These are phyloP conservation scores for Luffa aegyptiaca DNA, from an alignment of 306 rosid species.

Conservation along the genomic window DNA sequence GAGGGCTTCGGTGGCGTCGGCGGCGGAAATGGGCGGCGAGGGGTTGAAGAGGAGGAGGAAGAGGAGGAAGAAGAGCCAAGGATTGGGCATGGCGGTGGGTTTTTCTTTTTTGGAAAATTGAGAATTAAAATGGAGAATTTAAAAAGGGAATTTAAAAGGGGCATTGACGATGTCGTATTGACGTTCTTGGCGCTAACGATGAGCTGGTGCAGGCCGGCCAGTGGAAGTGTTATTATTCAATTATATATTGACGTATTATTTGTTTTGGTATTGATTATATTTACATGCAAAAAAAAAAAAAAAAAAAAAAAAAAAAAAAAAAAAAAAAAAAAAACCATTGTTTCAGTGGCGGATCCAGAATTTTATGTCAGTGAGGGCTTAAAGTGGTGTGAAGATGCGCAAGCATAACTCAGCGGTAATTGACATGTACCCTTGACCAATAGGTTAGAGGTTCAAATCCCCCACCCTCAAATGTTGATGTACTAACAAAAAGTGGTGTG, in stretches of 20 bases:
- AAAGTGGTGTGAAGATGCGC: too few relatives aligned
- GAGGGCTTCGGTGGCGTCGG: constrained; percentile 20
- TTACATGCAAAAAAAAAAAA: too few relatives aligned
- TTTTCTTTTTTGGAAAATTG: not conserved
- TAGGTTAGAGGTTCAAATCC: too few relatives aligned
- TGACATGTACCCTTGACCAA: too few relatives aligned
- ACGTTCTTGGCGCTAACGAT: constrained; percentile 15
- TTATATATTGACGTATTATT: not conserved
- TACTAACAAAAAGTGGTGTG: too few relatives aligned
- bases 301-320: too few relatives aligned
- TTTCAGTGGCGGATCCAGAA: too few relatives aligned
- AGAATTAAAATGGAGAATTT: not conserved
- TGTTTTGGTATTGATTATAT: not conserved
- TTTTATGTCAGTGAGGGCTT: too few relatives aligned
- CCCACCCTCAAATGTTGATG: too few relatives aligned
- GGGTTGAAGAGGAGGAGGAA: constrained; percentile 12
- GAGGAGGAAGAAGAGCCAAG: not conserved
- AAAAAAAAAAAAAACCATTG: too few relatives aligned
- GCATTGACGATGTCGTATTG: constrained; percentile 31
- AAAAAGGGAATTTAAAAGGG: constrained; percentile 4
- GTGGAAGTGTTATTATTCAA: not conserved
- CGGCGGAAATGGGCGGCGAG: not conserved
- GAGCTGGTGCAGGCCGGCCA: constrained; percentile 36
- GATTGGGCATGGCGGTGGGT: not conserved
- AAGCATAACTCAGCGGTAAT: too few relatives aligned